These are phyloP conservation scores for Elaphomyces granulatus DNA, from an alignment of 495 filamentous ascomycete genomes.

Conservation along the genomic window DNA sequence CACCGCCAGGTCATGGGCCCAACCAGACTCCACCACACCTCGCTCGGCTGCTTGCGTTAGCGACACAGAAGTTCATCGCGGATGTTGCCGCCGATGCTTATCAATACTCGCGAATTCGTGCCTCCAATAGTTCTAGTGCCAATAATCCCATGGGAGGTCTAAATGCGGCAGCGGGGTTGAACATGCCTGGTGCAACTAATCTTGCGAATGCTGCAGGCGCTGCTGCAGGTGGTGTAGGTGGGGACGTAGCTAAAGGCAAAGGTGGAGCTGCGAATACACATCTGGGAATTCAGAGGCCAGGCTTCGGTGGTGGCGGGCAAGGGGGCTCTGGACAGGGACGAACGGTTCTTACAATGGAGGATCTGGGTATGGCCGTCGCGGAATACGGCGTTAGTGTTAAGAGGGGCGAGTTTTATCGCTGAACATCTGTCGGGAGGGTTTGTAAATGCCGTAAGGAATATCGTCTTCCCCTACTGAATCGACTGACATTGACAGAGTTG, in stretches of 20 bases:
- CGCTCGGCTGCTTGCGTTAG: conserved; percentile 83
- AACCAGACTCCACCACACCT: conserved; percentile 77
- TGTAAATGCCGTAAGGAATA: too few relatives aligned
- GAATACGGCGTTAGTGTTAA: conserved; percentile 97
- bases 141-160: conserved; percentile 81
- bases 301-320: conserved; percentile 83
- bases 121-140: conserved; percentile 68
- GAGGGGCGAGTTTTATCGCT: conserved; percentile 94
- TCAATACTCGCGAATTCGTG: conserved; percentile 88
- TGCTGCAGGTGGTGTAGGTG: conserved; percentile 40
- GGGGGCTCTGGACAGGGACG: conserved; percentile 74
- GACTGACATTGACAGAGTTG: too few relatives aligned
- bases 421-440: too few relatives aligned
- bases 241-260: conserved; percentile 57
- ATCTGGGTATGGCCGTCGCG: conserved; percentile 90
- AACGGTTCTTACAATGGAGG: conserved; percentile 97
- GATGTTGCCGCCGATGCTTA: conserved; percentile 97
- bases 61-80: conserved; percentile 94
- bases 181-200: conserved; percentile 42
- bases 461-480: too few relatives aligned
- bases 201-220: conserved; percentile 36
- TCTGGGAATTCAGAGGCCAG: conserved; percentile 76
- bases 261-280: conserved; percentile 42
- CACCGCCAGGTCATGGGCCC: conserved; percentile 65
- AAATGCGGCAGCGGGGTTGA: conserved; percentile 61